Percentiles rank a stretch among this genome's conserved stretches.
phyloP scores from a whole-genome alignment of 2,329 filamentous ascomycete genomes.

The Plenodomus biglobosus region DNA sequence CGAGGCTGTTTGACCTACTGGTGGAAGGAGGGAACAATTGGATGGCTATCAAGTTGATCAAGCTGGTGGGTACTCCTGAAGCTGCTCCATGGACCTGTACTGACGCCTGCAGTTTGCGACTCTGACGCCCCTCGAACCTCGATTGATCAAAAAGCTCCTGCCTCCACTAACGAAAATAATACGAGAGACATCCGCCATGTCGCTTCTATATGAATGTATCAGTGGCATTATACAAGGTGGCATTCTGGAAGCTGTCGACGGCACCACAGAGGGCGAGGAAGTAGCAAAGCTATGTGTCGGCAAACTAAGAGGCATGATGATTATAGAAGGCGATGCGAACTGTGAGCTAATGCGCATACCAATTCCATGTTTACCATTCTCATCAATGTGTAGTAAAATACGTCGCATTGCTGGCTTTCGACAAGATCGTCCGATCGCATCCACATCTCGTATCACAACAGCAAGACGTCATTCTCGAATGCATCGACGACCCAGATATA shows the following conservation, averaged over 20 bases:
- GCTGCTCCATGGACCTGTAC: slow-evolving; percentile 4
- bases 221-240: slow-evolving; percentile 97
- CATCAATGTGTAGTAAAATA: slow-evolving; percentile 74
- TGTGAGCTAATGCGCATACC: slow-evolving; percentile 56
- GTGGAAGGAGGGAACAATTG: slow-evolving; percentile 95
- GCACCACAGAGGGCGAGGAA: slow-evolving; percentile 80
- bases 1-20: slow-evolving; percentile 85
- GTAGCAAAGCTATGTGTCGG: slow-evolving; percentile 89
- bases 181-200: slow-evolving; percentile 94
- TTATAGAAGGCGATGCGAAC: slow-evolving; percentile 91
- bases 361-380: slow-evolving; percentile 12
- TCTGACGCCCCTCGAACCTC: slow-evolving; percentile 86
- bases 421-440: slow-evolving; percentile 88
- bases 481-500: slow-evolving; percentile 93
- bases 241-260: slow-evolving; percentile 80
- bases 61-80: slow-evolving; percentile 65
- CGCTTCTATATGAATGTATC: slow-evolving; percentile 96
- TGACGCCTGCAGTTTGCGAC: slow-evolving; percentile 73
- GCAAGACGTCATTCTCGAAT: slow-evolving; percentile 94
- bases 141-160: slow-evolving; percentile 85
- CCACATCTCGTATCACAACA: slow-evolving; percentile 86
- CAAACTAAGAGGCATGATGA: slow-evolving; percentile 91
- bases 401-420: slow-evolving; percentile 91
- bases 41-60: slow-evolving; percentile 99
- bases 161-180: slow-evolving; percentile 92